Base-by-base conservation (phyloP, 495 filamentous ascomycete genomes). In the Daldinia caldariorum region DNA sequence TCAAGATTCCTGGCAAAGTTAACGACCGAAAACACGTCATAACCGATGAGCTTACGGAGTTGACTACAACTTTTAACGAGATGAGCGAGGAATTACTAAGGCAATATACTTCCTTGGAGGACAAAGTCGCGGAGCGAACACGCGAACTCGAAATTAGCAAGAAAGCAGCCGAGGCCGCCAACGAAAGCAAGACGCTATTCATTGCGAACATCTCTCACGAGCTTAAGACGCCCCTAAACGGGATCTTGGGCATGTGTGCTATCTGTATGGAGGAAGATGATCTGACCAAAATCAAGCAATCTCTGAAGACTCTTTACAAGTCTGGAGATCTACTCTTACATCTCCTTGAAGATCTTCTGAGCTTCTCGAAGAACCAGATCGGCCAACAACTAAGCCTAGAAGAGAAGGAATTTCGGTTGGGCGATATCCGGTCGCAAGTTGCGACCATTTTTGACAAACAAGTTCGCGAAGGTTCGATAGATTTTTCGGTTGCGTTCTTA, bases 181-280 rank as follows among this genome's bases (percentile, higher is more conserved):
- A 97, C 72, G 91, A 97, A 77, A 95, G 92, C 82, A 97, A 97
- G 80, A 97, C 94, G 6, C 79, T 97, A 26, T 97, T 97, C 78
- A 94, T 97, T 67, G 94, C 94, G 32, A 97, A 97, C 71, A 97
- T 97, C 31, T 96, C 93, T 3, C 94, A 97, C 74, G 94, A 97
- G 76, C 83, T 97, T 13, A 94, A 96, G 76, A 97, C 94, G 1
- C 94, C 94, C 0, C 79, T 97, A 22, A 97, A 97, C 74, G 94
- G 92, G 2, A 97, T 97, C 69, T 80, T 97, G 34, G 94, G 94
- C 55, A 97, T 97, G 93, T 92, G 89, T 69, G 91, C 93, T 0
- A 91, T 95, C 1, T 95, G 91, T 74, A 93, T 97, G 92, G 90
- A 91, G 60, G 94, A 97, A 73, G 89, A 94, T 32, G 92, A 97